phyloP scores from a whole-genome alignment of 345 rosid genomes.

The Lumnitzera racemosa region DNA sequence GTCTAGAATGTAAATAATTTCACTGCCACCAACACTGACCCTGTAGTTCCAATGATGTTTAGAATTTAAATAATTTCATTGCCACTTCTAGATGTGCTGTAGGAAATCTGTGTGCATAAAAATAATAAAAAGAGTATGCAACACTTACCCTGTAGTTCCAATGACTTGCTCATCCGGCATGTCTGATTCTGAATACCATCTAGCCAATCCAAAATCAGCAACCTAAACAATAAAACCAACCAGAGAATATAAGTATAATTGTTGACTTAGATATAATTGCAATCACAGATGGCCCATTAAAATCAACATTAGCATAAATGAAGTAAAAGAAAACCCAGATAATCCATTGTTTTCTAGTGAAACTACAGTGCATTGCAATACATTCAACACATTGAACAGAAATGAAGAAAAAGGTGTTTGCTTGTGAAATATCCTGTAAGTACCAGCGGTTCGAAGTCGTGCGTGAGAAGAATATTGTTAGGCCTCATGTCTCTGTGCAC shows the following conservation, averaged over 20 bases:
- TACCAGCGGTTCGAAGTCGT: constrained; percentile 74
- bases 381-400: neutral
- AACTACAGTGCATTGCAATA: neutral
- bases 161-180: constrained; percentile 25
- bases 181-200: constrained; percentile 50
- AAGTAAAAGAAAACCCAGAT: too few relatives aligned
- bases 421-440: neutral
- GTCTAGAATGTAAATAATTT: too few relatives aligned
- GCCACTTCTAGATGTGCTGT: neutral
- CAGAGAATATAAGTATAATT: neutral
- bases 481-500: constrained; percentile 63
- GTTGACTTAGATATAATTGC: neutral
- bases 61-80: too few relatives aligned
- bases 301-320: neutral
- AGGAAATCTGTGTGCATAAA: neutral
- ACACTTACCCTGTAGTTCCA: constrained; percentile 52
- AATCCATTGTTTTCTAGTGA: neutral
- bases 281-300: neutral
- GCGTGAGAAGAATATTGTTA: constrained; percentile 57
- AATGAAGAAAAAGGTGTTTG: neutral
- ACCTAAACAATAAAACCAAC: constrained; percentile 24
- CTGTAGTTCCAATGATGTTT: too few relatives aligned
- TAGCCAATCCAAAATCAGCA: constrained; percentile 71
- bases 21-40: too few relatives aligned
- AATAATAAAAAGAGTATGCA: neutral